Conservation (phyloP, 306 rosid genomes). For the Trifolium dubium region DNA sequence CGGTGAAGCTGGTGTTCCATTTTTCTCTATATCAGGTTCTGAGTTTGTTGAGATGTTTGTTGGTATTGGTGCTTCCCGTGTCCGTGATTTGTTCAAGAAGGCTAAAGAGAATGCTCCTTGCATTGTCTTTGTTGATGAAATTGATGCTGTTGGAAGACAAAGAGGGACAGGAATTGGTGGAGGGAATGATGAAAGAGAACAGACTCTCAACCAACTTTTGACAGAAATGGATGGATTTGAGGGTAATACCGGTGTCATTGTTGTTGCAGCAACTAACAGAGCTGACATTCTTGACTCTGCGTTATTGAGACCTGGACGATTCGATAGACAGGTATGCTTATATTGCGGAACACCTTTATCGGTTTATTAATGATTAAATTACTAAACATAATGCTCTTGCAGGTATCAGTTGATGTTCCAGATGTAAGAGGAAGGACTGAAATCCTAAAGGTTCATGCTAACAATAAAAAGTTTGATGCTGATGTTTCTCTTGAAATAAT, state of each 20-base stretch:
- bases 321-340: conserved; percentile 81
- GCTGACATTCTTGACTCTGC: conserved; percentile 99
- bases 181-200: conserved; percentile 98
- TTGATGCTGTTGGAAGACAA: conserved; percentile 98
- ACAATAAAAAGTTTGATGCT: conserved; percentile 88
- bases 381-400: conserved; percentile 45
- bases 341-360: conserved; percentile 7
- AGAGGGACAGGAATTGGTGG: conserved; percentile 99
- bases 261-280: conserved; percentile 98
- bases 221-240: conserved; percentile 99
- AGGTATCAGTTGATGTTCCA: conserved; percentile 96
- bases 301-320: conserved; percentile 92
- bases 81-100: conserved; percentile 98
- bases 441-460: conserved; percentile 91
- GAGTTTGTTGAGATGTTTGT: conserved; percentile 99
- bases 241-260: conserved; percentile 96
- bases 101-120: conserved; percentile 99
- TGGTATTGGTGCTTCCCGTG: conserved; percentile 99
- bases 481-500: conserved; percentile 92
- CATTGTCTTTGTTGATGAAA: conserved; percentile 99
- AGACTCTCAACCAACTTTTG: conserved; percentile 97
- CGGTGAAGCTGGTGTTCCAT: conserved; percentile 99
- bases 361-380: conserved; percentile 13
- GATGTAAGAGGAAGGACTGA: conserved; percentile 94
- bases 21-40: conserved; percentile 98